Conservation (phyloP, 345 rosid genomes). For the Salix arbutifolia region DNA sequence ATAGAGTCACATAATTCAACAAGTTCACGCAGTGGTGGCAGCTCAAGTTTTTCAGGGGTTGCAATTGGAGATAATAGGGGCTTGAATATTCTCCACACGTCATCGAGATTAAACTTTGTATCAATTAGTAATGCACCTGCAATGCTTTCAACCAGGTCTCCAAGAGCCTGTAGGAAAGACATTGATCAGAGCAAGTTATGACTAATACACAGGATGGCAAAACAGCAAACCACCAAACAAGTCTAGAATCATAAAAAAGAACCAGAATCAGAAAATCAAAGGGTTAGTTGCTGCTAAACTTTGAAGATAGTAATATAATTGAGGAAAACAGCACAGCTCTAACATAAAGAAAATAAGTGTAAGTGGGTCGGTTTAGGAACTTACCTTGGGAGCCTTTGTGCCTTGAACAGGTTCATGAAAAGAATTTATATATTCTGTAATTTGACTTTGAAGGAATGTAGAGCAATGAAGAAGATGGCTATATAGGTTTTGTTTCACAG, state of each 20-base stretch:
- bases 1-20: constrained; percentile 69
- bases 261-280: background rate
- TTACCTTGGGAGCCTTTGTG: constrained; percentile 78
- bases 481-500: constrained; percentile 49
- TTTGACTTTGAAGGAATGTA: constrained; percentile 43
- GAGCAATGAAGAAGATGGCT: constrained; percentile 61
- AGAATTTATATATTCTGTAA: constrained; percentile 50
- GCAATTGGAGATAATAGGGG: constrained; percentile 75
- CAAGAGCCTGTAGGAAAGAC: constrained; percentile 59
- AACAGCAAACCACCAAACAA: background rate
- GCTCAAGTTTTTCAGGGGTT: constrained; percentile 73
- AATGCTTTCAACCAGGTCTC: constrained; percentile 85
- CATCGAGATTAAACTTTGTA: constrained; percentile 57
- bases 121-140: constrained; percentile 82
- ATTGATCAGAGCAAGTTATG: background rate
- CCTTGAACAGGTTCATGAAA: constrained; percentile 34
- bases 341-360: background rate
- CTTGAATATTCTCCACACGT: constrained; percentile 72
- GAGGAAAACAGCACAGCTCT: background rate
- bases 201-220: background rate
- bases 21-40: constrained; percentile 72
- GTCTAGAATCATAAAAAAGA: background rate
- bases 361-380: background rate
- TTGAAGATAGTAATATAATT: background rate
- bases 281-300: background rate